Base-by-base conservation (phyloP, 2,329 filamentous ascomycete genomes). In the Pseudocercospora pini-densiflorae region DNA sequence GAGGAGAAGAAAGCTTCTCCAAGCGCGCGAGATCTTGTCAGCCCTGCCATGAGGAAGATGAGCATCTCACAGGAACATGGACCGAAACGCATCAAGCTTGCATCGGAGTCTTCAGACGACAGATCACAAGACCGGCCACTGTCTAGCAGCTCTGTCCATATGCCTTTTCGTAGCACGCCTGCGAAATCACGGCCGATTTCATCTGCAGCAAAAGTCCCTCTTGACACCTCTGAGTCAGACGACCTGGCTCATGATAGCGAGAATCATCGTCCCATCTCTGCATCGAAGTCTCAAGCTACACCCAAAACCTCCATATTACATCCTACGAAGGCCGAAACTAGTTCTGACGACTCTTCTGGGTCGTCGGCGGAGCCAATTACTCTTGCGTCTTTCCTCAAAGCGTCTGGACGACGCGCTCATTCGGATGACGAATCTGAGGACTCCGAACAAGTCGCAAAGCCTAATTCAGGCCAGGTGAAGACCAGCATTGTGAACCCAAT, bases 401-500 rank as follows among this genome's bases (percentile, higher is more conserved):
- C 64, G 27, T 60, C 64, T 24, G 61, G 49, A 10, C 21, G 21
- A 33, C 40, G 33, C 16, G 9, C 43, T 27, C 58, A 63, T 14
- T 65, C 67, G 19, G 65, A 67, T 24, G 62, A 65, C 14, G 51
- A 63, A 4, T 63, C 64, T 8, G 61, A 63, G 16, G 55, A 63
- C 43, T 53, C 59, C 4, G 36, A n/a, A 24, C 33, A 19, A 12
- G 19, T 45, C n/a, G 53, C 45, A 5, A 33, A 58, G 40, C 55
- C 40, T 27, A 66, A 29, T 5, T 36, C 47, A 9, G 54, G 53
- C 21, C 59, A 33, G 27, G 31, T 49, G 29, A 70, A 66, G 49
- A 70, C 67, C n/a, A 71, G 68, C 58, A 73, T 70, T 47, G 66
- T 70, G 59, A 66, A 72, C 21, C 69, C 71, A 5, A 58, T 64